A percentile compares a stretch with the other conserved stretches of the same genome.
Conservation (phyloP, 129 eudicot species). For the Chrysanthemum seticuspe region DNA sequence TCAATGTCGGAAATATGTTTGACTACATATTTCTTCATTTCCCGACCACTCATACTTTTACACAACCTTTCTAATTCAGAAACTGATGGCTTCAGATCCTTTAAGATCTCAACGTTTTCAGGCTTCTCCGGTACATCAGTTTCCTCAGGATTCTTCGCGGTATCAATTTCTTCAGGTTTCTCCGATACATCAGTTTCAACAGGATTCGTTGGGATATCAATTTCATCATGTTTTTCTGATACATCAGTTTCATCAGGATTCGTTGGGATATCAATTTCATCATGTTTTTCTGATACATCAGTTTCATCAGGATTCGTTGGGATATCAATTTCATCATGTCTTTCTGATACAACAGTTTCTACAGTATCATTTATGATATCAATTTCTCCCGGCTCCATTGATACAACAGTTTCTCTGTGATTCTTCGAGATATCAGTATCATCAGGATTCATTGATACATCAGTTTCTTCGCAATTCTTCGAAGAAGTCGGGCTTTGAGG, state of each 20-base stretch:
- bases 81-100: neutral
- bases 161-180: neutral
- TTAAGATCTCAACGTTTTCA: neutral
- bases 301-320: neutral
- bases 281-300: neutral
- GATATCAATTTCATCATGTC: neutral
- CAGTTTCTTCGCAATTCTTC: neutral
- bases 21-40: conserved; percentile 35
- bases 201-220: neutral
- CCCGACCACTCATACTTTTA: conserved; percentile 35
- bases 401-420: neutral
- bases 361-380: neutral
- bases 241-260: neutral
- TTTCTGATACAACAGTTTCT: neutral
- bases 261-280: neutral
- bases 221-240: neutral
- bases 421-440: neutral
- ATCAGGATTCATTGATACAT: neutral
- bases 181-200: neutral
- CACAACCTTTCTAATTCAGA: conserved; percentile 41
- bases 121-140: neutral
- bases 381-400: neutral
- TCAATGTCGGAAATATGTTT: conserved; percentile 27
- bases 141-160: conserved; percentile 9
- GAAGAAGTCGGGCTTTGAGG: neutral